phyloP scores from a whole-genome alignment of 305 asterid genomes.

The Ajuga reptans region DNA sequence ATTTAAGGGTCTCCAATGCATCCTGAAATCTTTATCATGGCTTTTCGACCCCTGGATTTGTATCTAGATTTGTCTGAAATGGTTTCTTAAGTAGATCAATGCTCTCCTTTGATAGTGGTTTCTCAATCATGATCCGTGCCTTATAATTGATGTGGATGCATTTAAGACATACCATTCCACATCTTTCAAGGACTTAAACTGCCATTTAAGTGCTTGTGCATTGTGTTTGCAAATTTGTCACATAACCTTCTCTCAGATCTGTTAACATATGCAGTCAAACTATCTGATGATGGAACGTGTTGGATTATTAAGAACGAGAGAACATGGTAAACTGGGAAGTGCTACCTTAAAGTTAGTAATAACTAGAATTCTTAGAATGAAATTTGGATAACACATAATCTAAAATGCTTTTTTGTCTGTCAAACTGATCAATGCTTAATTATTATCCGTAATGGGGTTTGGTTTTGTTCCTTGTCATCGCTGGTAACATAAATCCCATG shows the following conservation, averaged over 20 bases:
- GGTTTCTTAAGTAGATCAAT: background rate
- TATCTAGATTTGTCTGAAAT: background rate
- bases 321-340: too few relatives aligned
- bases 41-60: background rate
- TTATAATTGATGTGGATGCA: too few relatives aligned
- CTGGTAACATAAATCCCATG: background rate
- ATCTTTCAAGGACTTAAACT: background rate
- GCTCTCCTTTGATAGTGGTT: background rate
- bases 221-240: background rate
- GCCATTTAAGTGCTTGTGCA: background rate
- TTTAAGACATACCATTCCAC: background rate
- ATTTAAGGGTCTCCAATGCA: background rate
- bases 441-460: background rate
- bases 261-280: too few relatives aligned
- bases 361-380: background rate
- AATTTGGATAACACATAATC: background rate
- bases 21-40: background rate
- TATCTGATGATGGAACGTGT: too few relatives aligned
- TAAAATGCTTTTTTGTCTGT: background rate
- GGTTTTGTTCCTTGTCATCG: background rate
- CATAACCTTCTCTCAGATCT: background rate
- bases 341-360: too few relatives aligned
- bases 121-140: background rate
- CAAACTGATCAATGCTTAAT: background rate
- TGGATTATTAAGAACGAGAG: too few relatives aligned